Evolutionary conservation across 2,329 filamentous ascomycete species (phyloP), one percentile per base, ranked within the genome.

Genomic region (Fusarium chlamydosporum): DNA sequence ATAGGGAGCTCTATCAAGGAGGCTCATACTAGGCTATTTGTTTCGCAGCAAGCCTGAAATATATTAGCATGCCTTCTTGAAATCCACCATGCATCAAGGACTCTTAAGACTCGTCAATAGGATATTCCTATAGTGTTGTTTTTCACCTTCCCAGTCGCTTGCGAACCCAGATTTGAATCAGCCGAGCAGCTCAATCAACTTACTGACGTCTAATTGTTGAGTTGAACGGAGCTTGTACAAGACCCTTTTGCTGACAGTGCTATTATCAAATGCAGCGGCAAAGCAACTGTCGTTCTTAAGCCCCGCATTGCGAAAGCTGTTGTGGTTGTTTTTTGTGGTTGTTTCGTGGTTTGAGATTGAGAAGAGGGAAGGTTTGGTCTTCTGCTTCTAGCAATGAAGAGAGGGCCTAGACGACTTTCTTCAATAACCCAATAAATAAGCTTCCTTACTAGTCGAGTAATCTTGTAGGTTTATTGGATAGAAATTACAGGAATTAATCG

Each of bases 161-260:
- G 48, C 37, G 37, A 42, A 40, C 27, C 50, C 18, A 35, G 29
- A 53, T 16, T 26, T 53, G 20, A 29, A 50, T 38, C 23, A 38
- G 23, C 16, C 10, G 23, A 50, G 47, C 34, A 29, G 23, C 34
- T 50, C 34, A 38, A 38, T 20, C 29, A 35, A 53, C 18, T 26
- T 26, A 26, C 20, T 34, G 38, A 53, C 48, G 41, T 37, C 31
- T 48, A 18, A 37, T 26, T n/a, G 29, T 48, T n/a, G 31, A 48
- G 18, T 35, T 26, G 18, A 35, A 26, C 13, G 12, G 15, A 34
- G 45, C 45, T 26, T 35, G 20, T 48, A 26, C 13, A 48, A 35
- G 31, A 16, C 13, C 18, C n/a, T 47, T 47, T 34, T 16, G 43
- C 18, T 35, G 45, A 47, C 0, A 31, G 43, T n/a, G n/a, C n/a